Percentiles rank a stretch among this genome's conserved stretches.
phyloP scores from a whole-genome alignment of 306 rosid species.

The Cajanus cajan region DNA sequence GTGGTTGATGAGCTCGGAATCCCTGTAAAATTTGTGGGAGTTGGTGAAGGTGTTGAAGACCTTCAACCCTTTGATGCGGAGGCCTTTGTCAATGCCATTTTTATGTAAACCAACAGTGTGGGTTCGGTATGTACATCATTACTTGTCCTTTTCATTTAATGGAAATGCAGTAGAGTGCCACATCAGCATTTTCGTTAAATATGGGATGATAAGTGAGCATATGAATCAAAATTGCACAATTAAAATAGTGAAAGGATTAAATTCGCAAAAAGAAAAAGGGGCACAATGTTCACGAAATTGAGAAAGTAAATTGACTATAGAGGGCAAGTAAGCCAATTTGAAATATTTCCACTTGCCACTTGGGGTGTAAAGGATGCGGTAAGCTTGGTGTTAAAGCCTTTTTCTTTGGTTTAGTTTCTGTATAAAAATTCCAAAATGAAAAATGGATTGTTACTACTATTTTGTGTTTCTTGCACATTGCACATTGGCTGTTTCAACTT shows the following conservation, averaged over 20 bases:
- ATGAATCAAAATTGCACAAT: not conserved
- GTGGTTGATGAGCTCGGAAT: constrained; percentile 96
- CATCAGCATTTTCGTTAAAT: not conserved
- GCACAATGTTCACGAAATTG: not conserved
- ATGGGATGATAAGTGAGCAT: not conserved
- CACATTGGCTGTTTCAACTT: not conserved
- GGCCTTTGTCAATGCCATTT: constrained; percentile 92
- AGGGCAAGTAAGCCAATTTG: not conserved
- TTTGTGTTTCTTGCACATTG: not conserved
- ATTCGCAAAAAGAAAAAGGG: not conserved
- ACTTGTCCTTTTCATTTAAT: not conserved
- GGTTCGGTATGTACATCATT: constrained; percentile 29
- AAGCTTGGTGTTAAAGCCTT: not conserved
- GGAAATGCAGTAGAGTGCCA: not conserved
- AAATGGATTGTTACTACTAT: not conserved
- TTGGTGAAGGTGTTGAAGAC: constrained; percentile 90
- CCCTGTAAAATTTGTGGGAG: constrained; percentile 95
- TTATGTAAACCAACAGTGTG: constrained; percentile 38
- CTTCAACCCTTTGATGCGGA: constrained; percentile 96
- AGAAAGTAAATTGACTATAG: not conserved
- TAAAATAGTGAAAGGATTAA: not conserved
- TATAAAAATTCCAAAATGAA: not conserved
- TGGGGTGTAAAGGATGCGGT: not conserved
- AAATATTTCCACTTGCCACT: not conserved
- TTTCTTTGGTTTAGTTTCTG: not conserved